A percentile compares a stretch with the other conserved stretches of the same genome.
phyloP scores from a whole-genome alignment of 2,329 filamentous ascomycete species.

The Trichoderma sp. region DNA sequence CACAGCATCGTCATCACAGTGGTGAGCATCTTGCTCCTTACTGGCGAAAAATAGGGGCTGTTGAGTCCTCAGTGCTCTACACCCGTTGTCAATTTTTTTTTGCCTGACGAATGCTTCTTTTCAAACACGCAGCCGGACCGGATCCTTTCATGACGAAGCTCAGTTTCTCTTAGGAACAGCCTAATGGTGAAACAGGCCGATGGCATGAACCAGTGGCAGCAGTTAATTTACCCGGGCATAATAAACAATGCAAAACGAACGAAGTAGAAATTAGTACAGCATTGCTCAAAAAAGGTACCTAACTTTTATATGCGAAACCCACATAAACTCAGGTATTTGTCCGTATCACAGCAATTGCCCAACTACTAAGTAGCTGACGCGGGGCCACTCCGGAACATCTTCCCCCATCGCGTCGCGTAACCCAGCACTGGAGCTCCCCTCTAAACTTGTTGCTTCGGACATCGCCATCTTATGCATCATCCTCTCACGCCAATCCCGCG shows the following conservation, averaged over 20 bases:
- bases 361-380: background rate
- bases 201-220: background rate
- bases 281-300: background rate
- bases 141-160: background rate
- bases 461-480: constrained; percentile 16
- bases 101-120: background rate
- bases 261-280: background rate
- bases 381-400: constrained; percentile 17
- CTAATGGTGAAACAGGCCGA: background rate
- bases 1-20: background rate
- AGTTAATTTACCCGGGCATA: background rate
- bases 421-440: constrained; percentile 17
- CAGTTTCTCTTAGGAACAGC: background rate
- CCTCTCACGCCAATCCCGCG: background rate
- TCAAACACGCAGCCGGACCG: background rate
- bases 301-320: background rate
- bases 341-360: background rate
- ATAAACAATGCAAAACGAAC: background rate
- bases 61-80: background rate
- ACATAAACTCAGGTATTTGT: background rate
- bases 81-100: background rate
- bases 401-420: constrained; percentile 16
- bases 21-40: background rate
- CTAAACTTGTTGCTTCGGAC: constrained; percentile 9
- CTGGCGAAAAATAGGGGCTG: background rate